These are phyloP conservation scores for Thermochaetoides thermophila DNA, from an alignment of 495 filamentous ascomycete genomes.

Conservation along the genomic window DNA sequence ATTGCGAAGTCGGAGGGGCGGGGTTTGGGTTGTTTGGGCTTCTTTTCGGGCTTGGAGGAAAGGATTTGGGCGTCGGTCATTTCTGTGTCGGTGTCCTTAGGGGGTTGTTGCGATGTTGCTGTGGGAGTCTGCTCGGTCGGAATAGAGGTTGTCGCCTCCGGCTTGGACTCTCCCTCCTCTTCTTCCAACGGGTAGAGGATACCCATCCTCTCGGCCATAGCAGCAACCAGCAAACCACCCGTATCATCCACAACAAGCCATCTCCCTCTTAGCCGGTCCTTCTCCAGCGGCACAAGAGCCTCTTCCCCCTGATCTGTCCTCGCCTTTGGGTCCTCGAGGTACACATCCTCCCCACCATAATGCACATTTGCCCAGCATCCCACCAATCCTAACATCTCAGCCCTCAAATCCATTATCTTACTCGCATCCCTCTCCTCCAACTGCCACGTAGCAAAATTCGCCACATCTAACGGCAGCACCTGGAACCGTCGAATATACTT, in stretches of 20 bases:
- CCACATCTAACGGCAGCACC: conserved; percentile 66
- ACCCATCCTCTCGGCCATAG: conserved; percentile 83
- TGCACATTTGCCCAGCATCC: conserved; percentile 39
- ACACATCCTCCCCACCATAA: conserved; percentile 26
- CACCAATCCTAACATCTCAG: conserved; percentile 63
- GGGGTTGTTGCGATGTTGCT: not conserved
- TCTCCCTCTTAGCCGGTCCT: conserved; percentile 36
- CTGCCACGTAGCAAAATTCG: conserved; percentile 54
- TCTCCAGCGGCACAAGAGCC: conserved; percentile 8
- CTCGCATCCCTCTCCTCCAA: conserved; percentile 59
- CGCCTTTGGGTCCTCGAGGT: conserved; percentile 16
- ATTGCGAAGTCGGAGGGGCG: conserved; percentile 21
- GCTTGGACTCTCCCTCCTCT: conserved; percentile 17
- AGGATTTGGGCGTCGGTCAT: conserved; percentile 8
- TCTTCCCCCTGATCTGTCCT: conserved; percentile 14
- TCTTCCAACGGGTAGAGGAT: conserved; percentile 56
- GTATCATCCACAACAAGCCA: conserved; percentile 90
- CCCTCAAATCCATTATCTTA: conserved; percentile 76
- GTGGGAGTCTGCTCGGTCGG: not conserved
- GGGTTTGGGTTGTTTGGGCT: conserved; percentile 16
- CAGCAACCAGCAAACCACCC: conserved; percentile 69
- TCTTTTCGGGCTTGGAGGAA: conserved; percentile 3
- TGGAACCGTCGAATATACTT: conserved; percentile 87
- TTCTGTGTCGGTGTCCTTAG: conserved; percentile 7
- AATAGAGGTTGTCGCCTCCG: not conserved